Evolutionary conservation across 768 basidiomycete genomes (phyloP).

Genomic region (Tephrocybe sp.): DNA sequence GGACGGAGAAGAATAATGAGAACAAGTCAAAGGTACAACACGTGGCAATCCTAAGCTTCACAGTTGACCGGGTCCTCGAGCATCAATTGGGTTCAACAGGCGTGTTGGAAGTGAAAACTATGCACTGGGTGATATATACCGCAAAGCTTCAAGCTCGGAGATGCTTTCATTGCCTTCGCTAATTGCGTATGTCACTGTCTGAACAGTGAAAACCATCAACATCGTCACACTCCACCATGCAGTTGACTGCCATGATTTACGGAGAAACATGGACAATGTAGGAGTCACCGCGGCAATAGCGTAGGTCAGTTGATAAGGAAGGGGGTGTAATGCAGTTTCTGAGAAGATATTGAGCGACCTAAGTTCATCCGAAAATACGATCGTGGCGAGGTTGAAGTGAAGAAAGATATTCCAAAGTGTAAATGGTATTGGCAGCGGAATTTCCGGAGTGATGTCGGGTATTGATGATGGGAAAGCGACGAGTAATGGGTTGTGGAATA

Average conservation of each 20-base stretch:
- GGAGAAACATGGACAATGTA: conserved; percentile 45
- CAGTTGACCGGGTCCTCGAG: too few relatives aligned
- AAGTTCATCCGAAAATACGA: conserved; percentile 39
- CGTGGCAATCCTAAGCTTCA: too few relatives aligned
- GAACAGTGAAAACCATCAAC: conserved; percentile 42
- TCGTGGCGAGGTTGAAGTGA: conserved; percentile 48
- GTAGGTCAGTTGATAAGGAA: conserved; percentile 28
- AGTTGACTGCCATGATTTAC: conserved; percentile 51
- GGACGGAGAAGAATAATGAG: too few relatives aligned
- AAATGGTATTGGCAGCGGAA: conserved; percentile 47
- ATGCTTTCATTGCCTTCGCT: conserved; percentile 46
- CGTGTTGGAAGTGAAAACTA: too few relatives aligned
- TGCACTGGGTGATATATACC: conserved; percentile 56
- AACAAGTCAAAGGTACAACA: too few relatives aligned
- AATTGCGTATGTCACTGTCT: conserved; percentile 46
- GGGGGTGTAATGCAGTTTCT: conserved; percentile 26
- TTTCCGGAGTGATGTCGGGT: conserved; percentile 24
- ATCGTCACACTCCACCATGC: conserved; percentile 53
- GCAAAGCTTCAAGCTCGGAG: conserved; percentile 49
- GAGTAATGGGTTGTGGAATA: conserved; percentile 49
- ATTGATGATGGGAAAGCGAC: conserved; percentile 36
- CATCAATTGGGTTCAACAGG: too few relatives aligned
- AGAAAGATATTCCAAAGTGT: conserved; percentile 48
- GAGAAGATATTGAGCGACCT: conserved; percentile 28
- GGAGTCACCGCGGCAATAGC: conserved; percentile 48